Conservation (phyloP, 2,329 filamentous ascomycete species). For the Dactylellina haptotyla region DNA sequence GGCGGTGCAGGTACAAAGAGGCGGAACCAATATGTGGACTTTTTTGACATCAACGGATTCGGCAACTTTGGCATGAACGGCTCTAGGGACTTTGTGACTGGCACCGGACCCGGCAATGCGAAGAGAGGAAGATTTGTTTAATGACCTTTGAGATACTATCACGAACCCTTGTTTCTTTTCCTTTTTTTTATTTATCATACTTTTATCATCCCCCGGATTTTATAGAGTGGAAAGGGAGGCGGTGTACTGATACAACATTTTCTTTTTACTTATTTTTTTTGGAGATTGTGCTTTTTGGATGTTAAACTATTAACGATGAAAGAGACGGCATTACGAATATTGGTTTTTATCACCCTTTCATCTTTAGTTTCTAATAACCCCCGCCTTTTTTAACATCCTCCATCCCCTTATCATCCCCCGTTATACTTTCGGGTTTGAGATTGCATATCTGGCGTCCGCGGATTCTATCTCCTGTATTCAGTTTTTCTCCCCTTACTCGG, state of each 20-base stretch:
- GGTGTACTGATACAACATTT: constrained; percentile 25
- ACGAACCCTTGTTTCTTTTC: neutral
- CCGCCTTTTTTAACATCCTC: neutral
- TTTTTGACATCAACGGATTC: constrained; percentile 49
- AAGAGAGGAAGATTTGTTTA: constrained; percentile 50
- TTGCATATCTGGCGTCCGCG: constrained; percentile 39
- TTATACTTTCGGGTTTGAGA: constrained; percentile 3
- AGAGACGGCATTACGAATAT: constrained; percentile 25
- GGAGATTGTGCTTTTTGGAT: constrained; percentile 12
- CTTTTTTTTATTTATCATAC: neutral
- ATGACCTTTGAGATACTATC: constrained; percentile 1
- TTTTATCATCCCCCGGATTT: neutral
- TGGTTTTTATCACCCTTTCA: constrained; percentile 30
- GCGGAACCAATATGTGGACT: constrained; percentile 38
- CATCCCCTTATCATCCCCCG: neutral
- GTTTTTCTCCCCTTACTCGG: constrained; percentile 4
- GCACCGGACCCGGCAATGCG: constrained; percentile 34
- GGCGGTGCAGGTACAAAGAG: constrained; percentile 36
- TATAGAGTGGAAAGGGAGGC: constrained; percentile 54
- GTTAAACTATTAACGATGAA: constrained; percentile 28
- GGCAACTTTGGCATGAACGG: constrained; percentile 46
- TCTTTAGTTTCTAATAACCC: constrained; percentile 1
- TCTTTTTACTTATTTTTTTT: constrained; percentile 27
- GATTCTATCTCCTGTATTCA: constrained; percentile 24
- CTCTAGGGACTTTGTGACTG: constrained; percentile 20